Evolutionary conservation across 441 rosid species (phyloP).

Genomic region (Euphorbia celastroides): DNA sequence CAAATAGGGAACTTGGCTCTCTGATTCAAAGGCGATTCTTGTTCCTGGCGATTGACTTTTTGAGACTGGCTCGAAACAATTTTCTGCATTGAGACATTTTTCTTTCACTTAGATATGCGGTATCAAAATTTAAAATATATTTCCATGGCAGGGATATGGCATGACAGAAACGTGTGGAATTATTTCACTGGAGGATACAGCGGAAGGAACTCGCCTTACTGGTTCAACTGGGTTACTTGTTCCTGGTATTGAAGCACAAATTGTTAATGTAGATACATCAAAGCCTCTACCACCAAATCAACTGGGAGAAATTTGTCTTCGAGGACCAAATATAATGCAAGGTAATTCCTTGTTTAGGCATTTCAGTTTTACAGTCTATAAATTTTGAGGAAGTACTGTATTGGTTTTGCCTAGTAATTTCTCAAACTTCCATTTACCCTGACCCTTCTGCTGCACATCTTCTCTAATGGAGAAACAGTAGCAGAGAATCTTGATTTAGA

Average conservation of each 20-base stretch:
- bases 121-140: slow-evolving; percentile 1
- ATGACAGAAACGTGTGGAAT: slow-evolving; percentile 81
- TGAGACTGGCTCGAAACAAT: neutral
- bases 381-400: neutral
- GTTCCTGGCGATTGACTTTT: slow-evolving; percentile 19
- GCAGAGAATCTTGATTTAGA: neutral
- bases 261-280: slow-evolving; percentile 45
- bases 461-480: neutral
- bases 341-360: slow-evolving; percentile 29
- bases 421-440: neutral
- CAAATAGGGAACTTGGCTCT: slow-evolving; percentile 32
- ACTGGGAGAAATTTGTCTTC: slow-evolving; percentile 66
- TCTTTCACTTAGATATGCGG: neutral
- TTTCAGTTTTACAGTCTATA: neutral
- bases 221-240: slow-evolving; percentile 69
- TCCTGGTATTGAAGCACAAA: slow-evolving; percentile 67
- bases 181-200: slow-evolving; percentile 46
- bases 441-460: neutral
- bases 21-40: slow-evolving; percentile 68
- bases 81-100: neutral
- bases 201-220: slow-evolving; percentile 35
- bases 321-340: slow-evolving; percentile 80
- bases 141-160: slow-evolving; percentile 53
- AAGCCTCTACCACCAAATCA: slow-evolving; percentile 68
- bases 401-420: neutral